A percentile compares a stretch with the other conserved stretches of the same genome.
These are phyloP conservation scores for Ottelia alismoides DNA, from an alignment of 106 monocot species.

Conservation along the genomic window DNA sequence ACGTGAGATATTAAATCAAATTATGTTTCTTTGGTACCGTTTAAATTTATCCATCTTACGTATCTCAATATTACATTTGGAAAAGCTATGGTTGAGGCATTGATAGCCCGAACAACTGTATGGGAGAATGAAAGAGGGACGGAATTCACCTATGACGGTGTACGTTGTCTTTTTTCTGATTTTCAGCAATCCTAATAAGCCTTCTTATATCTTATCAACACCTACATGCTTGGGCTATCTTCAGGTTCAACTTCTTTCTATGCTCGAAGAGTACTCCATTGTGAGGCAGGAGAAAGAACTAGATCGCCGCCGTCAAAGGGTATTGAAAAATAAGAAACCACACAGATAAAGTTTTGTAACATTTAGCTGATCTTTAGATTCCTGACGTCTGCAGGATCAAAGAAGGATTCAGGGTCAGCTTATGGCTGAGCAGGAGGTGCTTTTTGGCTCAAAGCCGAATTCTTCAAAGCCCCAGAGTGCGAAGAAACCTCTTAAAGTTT, in stretches of 20 bases:
- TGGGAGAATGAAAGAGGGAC: constrained; percentile 77
- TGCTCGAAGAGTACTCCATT: constrained; percentile 62
- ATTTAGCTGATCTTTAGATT: background rate
- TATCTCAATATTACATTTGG: background rate
- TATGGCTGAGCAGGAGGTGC: constrained; percentile 24
- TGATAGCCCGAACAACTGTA: constrained; percentile 33
- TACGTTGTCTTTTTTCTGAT: constrained; percentile 16
- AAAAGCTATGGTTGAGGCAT: constrained; percentile 50
- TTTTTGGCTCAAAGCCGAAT: constrained; percentile 25
- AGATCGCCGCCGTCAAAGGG: constrained; percentile 61
- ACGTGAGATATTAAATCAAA: constrained; percentile 16
- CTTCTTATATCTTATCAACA: background rate
- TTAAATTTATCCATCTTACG: background rate
- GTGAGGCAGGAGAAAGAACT: constrained; percentile 69
- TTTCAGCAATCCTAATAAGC: background rate
- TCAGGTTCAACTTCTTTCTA: constrained; percentile 48
- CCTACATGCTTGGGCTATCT: background rate
- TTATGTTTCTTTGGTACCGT: background rate
- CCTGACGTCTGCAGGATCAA: constrained; percentile 31
- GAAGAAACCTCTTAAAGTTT: background rate
- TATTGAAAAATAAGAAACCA: constrained; percentile 2
- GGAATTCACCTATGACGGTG: constrained; percentile 70
- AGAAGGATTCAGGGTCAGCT: constrained; percentile 53
- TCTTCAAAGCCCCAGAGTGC: constrained; percentile 3
- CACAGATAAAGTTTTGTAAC: background rate